These are phyloP conservation scores for Coniochaeta sp. DNA, from an alignment of 2,329 filamentous ascomycete genomes.

Conservation along the genomic window DNA sequence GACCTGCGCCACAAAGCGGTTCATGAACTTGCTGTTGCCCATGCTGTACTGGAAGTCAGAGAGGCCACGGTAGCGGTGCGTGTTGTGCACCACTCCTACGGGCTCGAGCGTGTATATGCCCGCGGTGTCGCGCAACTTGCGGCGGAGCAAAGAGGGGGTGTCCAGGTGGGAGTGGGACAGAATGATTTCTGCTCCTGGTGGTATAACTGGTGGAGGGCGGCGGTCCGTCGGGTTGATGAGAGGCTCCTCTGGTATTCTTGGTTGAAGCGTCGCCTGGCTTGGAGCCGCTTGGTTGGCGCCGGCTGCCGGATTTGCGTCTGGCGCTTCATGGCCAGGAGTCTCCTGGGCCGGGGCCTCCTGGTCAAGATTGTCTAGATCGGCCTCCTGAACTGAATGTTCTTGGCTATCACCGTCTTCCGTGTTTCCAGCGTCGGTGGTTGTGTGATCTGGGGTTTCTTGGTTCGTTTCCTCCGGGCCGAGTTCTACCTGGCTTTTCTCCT, in stretches of 20 bases:
- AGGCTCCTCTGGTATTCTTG: too few relatives aligned
- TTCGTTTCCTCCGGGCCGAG: too few relatives aligned
- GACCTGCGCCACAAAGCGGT: slow-evolving; percentile 63
- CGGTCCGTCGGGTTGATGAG: not conserved
- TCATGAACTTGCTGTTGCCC: slow-evolving; percentile 60
- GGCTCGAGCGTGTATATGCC: slow-evolving; percentile 60
- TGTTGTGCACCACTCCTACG: slow-evolving; percentile 67
- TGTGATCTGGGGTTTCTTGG: too few relatives aligned
- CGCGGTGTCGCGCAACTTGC: slow-evolving; percentile 64
- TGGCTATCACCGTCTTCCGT: not conserved
- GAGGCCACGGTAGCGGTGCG: slow-evolving; percentile 79
- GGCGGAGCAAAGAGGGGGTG: slow-evolving; percentile 47
- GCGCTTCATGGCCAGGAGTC: too few relatives aligned
- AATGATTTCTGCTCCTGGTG: not conserved
- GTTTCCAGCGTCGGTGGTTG: not conserved
- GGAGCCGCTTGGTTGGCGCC: too few relatives aligned
- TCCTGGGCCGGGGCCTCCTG: too few relatives aligned
- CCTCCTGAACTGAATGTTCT: not conserved
- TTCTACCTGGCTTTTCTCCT: not conserved
- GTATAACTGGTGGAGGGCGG: not conserved
- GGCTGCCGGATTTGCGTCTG: too few relatives aligned
- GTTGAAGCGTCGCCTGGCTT: too few relatives aligned
- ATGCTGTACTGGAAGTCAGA: slow-evolving; percentile 83
- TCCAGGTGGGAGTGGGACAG: slow-evolving; percentile 24
- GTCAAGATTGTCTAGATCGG: not conserved